These are phyloP conservation scores for Gastrolobium bilobum DNA, from an alignment of 306 rosid genomes.

Conservation along the genomic window DNA sequence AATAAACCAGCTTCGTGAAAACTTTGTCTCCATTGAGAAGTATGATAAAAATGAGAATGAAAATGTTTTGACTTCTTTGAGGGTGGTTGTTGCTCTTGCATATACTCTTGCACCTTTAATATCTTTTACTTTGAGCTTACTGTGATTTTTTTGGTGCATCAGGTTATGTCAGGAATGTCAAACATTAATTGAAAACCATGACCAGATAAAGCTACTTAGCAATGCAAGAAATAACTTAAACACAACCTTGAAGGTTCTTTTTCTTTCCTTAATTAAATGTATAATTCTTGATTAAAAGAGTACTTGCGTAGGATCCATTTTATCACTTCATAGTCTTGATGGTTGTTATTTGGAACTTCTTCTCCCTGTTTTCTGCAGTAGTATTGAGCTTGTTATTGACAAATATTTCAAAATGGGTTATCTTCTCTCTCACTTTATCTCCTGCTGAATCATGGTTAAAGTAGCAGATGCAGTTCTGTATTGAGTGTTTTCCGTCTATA, in stretches of 20 bases:
- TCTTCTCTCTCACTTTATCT: slow-evolving; percentile 27
- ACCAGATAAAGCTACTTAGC: slow-evolving; percentile 98
- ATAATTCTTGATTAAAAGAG: slow-evolving; percentile 1
- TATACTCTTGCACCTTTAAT: slow-evolving; percentile 27
- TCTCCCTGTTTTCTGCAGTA: slow-evolving; percentile 33
- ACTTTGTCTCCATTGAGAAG: slow-evolving; percentile 92
- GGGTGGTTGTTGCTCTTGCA: slow-evolving; percentile 34
- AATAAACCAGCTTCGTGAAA: slow-evolving; percentile 80
- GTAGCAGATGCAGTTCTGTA: slow-evolving; percentile 32
- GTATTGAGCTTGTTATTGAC: slow-evolving; percentile 20
- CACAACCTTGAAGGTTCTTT: slow-evolving; percentile 89
- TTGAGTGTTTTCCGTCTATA: slow-evolving; percentile 18
- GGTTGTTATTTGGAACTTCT: slow-evolving; percentile 36
- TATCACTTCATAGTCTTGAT: slow-evolving; percentile 19
- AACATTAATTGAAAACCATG: slow-evolving; percentile 93
- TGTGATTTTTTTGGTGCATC: slow-evolving; percentile 54
- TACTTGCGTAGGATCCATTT: slow-evolving; percentile 28
- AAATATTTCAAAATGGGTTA: slow-evolving; percentile 23
- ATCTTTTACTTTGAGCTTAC: slow-evolving; percentile 47
- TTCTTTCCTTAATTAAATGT: slow-evolving; percentile 31
- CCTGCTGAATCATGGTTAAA: slow-evolving; percentile 31
- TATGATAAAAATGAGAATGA: slow-evolving; percentile 59
- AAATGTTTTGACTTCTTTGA: slow-evolving; percentile 37
- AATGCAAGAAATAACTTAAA: slow-evolving; percentile 95
- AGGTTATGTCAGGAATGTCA: slow-evolving; percentile 96